A percentile compares a stretch with the other conserved stretches of the same genome.
Evolutionary conservation across 2,329 filamentous ascomycete species (phyloP).

Genomic region (Penicillium italicum): DNA sequence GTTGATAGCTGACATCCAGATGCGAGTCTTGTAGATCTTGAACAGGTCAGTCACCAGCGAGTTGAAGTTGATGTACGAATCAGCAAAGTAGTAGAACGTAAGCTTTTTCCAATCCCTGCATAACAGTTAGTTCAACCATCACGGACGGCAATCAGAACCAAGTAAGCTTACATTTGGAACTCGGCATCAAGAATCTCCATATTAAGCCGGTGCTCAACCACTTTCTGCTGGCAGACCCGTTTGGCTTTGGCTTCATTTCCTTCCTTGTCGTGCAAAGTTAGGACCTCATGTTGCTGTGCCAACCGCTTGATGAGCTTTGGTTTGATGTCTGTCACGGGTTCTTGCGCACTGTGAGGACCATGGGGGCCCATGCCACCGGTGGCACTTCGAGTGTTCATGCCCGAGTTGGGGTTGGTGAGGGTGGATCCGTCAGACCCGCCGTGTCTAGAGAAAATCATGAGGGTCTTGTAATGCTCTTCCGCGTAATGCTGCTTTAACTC

Average conservation of each 20-base stretch:
- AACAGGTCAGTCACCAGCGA: slow-evolving; percentile 94
- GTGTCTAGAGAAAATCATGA: slow-evolving; percentile 96
- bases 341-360: slow-evolving; percentile 68
- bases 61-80: slow-evolving; percentile 99
- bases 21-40: slow-evolving; percentile 98
- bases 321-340: slow-evolving; percentile 73
- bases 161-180: slow-evolving; percentile 81
- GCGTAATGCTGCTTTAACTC: slow-evolving; percentile 86
- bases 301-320: slow-evolving; percentile 96
- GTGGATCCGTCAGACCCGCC: slow-evolving; percentile 48
- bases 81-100: slow-evolving; percentile 98
- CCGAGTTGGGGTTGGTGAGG: slow-evolving; percentile 47
- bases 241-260: slow-evolving; percentile 97
- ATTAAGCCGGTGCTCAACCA: slow-evolving; percentile 86
- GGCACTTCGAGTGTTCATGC: slow-evolving; percentile 63
- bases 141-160: not conserved
- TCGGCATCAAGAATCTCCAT: slow-evolving; percentile 99
- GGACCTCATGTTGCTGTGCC: slow-evolving; percentile 85
- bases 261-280: slow-evolving; percentile 88
- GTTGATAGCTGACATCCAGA: slow-evolving; percentile 99
- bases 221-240: slow-evolving; percentile 92
- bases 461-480: slow-evolving; percentile 95
- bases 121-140: not conserved
- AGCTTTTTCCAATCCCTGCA: slow-evolving; percentile 95
- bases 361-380: slow-evolving; percentile 76